These are phyloP conservation scores for Tricholoma bakamatsutake DNA, from an alignment of 768 basidiomycete species.

Conservation along the genomic window DNA sequence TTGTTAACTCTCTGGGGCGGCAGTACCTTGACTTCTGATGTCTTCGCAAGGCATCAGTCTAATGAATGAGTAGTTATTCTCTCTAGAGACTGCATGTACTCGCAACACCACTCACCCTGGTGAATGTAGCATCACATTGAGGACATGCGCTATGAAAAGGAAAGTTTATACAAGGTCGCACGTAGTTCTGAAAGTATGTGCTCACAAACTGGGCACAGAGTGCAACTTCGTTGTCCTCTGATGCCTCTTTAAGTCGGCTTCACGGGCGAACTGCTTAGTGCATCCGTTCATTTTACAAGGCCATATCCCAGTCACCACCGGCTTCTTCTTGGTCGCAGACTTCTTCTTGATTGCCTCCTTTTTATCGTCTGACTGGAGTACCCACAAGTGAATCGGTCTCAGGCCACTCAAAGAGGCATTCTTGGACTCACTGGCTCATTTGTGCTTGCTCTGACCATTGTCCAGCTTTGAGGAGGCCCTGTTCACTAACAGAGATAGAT, in stretches of 20 bases:
- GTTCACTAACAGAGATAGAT: neutral
- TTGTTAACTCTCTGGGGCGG: neutral
- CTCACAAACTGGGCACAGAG: conserved; percentile 68
- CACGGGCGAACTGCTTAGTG: conserved; percentile 76
- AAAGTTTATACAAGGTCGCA: conserved; percentile 5
- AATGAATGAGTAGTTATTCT: conserved; percentile 15
- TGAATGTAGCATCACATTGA: conserved; percentile 77
- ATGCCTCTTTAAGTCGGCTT: conserved; percentile 78
- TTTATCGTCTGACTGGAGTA: conserved; percentile 20
- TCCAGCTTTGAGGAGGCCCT: neutral
- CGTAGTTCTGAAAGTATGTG: conserved; percentile 12
- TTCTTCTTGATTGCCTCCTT: conserved; percentile 23
- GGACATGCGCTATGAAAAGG: conserved; percentile 53
- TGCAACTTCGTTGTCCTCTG: conserved; percentile 77
- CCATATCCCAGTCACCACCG: conserved; percentile 52
- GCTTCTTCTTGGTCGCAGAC: conserved; percentile 36
- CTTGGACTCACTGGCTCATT: conserved; percentile 22
- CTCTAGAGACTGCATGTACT: conserved; percentile 5
- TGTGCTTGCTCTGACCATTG: conserved; percentile 19
- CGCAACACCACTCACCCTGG: conserved; percentile 47
- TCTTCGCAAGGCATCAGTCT: conserved; percentile 79
- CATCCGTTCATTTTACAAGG: conserved; percentile 79
- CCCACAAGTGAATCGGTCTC: conserved; percentile 8
- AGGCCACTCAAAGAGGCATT: conserved; percentile 9
- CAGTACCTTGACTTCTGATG: conserved; percentile 75